Conservation (phyloP, 306 rosid species). For the Cucumis melo region DNA sequence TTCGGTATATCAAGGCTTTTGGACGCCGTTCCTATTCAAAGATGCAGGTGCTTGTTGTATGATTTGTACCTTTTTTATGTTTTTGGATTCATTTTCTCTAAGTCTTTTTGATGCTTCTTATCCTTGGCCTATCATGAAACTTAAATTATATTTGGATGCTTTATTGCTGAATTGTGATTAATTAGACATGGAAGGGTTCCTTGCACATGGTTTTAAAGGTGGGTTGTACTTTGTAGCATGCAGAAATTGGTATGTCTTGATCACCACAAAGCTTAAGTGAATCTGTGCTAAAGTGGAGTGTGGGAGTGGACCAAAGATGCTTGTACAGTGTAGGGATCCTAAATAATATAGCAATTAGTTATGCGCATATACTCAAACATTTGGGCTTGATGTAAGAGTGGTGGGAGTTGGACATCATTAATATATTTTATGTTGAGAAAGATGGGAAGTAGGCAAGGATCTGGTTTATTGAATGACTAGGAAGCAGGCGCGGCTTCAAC, state of each 20-base stretch:
- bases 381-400: neutral
- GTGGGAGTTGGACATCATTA: neutral
- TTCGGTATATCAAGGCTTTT: conserved; percentile 36
- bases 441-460: neutral
- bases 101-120: neutral
- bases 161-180: neutral
- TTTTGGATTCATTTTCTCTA: neutral
- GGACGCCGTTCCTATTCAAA: conserved; percentile 36
- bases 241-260: neutral
- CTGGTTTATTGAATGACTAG: neutral
- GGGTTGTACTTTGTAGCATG: neutral
- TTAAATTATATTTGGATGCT: neutral
- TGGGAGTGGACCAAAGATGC: neutral
- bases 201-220: neutral
- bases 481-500: neutral
- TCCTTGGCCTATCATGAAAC: neutral
- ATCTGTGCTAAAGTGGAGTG: neutral
- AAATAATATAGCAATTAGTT: too few relatives aligned
- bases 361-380: neutral
- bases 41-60: conserved; percentile 34
- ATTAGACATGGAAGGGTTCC: neutral
- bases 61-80: neutral
- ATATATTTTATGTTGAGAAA: neutral
- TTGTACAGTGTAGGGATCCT: neutral
- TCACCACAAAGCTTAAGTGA: neutral